phyloP scores from a whole-genome alignment of 1,139 yeast species.

The Wickerhamomyces sp. region DNA sequence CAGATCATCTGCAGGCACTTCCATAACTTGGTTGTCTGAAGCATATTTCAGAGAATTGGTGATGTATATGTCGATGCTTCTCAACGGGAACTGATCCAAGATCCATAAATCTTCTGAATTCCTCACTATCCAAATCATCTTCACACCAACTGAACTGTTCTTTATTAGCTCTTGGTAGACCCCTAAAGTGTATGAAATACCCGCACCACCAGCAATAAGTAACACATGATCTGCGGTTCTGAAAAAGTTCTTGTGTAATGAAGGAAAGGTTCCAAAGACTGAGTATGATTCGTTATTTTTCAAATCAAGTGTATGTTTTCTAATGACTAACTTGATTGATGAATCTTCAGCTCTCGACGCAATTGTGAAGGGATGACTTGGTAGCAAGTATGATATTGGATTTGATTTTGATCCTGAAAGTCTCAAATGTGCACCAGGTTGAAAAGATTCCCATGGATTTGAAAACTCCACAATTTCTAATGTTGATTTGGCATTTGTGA shows the following conservation, averaged over 20 bases:
- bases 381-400: constrained; percentile 38
- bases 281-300: constrained; percentile 45
- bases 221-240: constrained; percentile 45
- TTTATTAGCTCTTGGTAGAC: constrained; percentile 66
- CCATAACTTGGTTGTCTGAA: too few relatives aligned
- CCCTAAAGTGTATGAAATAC: constrained; percentile 77
- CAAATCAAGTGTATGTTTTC: constrained; percentile 50
- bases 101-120: constrained; percentile 71
- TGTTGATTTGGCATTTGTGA: constrained; percentile 26
- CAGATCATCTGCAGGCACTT: constrained; percentile 15
- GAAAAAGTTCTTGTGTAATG: constrained; percentile 33
- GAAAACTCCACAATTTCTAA: constrained; percentile 30
- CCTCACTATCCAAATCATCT: constrained; percentile 80
- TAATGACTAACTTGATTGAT: constrained; percentile 37
- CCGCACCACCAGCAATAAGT: constrained; percentile 82
- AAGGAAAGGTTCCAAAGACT: constrained; percentile 70
- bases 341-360: constrained; percentile 57
- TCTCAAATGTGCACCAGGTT: constrained; percentile 45
- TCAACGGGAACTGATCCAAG: constrained; percentile 55
- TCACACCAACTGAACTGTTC: constrained; percentile 62
- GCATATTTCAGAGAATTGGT: too few relatives aligned
- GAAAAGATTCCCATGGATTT: constrained; percentile 24
- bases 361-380: constrained; percentile 81
- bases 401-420: constrained; percentile 29
- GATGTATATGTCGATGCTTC: constrained; percentile 62